Evolutionary conservation across 2,329 filamentous ascomycete genomes (phyloP).

Genomic region (Stenocarpella maydis): DNA sequence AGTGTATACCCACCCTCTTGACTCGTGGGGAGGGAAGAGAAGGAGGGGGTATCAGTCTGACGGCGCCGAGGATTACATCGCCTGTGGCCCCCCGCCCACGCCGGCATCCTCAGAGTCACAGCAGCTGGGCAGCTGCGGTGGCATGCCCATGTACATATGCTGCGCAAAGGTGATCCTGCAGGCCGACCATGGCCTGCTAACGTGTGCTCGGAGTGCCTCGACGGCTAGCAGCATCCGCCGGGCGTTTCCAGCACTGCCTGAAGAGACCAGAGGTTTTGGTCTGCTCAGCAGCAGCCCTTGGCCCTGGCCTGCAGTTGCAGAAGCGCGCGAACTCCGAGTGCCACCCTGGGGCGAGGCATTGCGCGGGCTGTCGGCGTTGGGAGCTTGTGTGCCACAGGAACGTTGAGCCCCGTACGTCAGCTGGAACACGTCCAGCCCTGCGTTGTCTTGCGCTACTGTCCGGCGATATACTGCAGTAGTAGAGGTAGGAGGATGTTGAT

Average conservation of each 20-base stretch:
- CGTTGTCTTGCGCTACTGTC: too few relatives aligned
- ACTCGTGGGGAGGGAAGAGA: neutral
- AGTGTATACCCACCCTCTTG: neutral
- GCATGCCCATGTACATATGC: neutral
- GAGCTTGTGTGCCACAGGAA: neutral
- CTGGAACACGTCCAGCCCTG: too few relatives aligned
- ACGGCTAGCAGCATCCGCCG: neutral
- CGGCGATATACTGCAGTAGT: too few relatives aligned
- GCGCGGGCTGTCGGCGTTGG: neutral
- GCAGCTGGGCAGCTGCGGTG: slow-evolving; percentile 1
- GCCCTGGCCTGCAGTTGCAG: slow-evolving; percentile 1
- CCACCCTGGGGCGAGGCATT: neutral
- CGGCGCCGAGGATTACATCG: neutral
- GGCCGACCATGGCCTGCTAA: neutral
- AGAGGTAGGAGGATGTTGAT: too few relatives aligned
- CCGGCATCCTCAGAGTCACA: neutral
- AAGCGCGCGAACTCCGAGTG: slow-evolving; percentile 23
- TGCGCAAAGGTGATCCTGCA: neutral
- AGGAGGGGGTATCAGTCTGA: neutral
- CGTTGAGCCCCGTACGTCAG: neutral
- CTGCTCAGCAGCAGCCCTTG: slow-evolving; percentile 14
- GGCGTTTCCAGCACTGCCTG: too few relatives aligned
- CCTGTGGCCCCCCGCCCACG: neutral
- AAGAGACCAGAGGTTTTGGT: too few relatives aligned
- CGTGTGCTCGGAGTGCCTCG: neutral